Evolutionary conservation across 1,284 basidiomycete genomes (phyloP).

Genomic region (Leccinum subfulvum): DNA sequence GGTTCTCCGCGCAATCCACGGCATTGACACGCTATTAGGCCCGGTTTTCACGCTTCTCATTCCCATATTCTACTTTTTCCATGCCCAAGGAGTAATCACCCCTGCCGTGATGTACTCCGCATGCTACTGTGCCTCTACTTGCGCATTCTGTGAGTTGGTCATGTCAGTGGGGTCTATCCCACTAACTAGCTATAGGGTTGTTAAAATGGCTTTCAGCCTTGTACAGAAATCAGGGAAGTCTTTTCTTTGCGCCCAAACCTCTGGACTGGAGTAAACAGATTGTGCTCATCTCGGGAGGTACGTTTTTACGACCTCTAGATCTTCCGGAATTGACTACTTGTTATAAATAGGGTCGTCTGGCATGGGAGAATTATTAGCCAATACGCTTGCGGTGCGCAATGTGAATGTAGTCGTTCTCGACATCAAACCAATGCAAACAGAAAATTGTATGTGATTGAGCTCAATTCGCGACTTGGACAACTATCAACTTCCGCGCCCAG

Average conservation of each 20-base stretch:
- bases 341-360: slow-evolving; percentile 73
- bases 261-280: slow-evolving; percentile 85
- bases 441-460: slow-evolving; percentile 57
- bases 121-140: slow-evolving; percentile 56
- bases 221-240: slow-evolving; percentile 70
- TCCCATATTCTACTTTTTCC: slow-evolving; percentile 73
- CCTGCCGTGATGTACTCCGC: slow-evolving; percentile 49
- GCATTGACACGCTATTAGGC: slow-evolving; percentile 42
- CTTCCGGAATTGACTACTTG: background rate
- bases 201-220: slow-evolving; percentile 66
- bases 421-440: slow-evolving; percentile 69
- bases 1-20: background rate
- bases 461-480: background rate
- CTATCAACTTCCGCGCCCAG: slow-evolving; percentile 37
- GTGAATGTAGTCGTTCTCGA: slow-evolving; percentile 87
- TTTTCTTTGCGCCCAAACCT: slow-evolving; percentile 56
- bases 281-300: slow-evolving; percentile 87
- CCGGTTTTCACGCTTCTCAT: slow-evolving; percentile 81
- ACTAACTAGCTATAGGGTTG: slow-evolving; percentile 48
- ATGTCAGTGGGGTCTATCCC: background rate
- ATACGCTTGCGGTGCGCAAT: slow-evolving; percentile 77
- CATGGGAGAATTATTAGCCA: slow-evolving; percentile 82
- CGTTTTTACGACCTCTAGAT: slow-evolving; percentile 17
- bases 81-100: slow-evolving; percentile 54
- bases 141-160: slow-evolving; percentile 58